These are phyloP conservation scores for Cucurbita argyrosperma DNA, from an alignment of 306 rosid species.

Conservation along the genomic window DNA sequence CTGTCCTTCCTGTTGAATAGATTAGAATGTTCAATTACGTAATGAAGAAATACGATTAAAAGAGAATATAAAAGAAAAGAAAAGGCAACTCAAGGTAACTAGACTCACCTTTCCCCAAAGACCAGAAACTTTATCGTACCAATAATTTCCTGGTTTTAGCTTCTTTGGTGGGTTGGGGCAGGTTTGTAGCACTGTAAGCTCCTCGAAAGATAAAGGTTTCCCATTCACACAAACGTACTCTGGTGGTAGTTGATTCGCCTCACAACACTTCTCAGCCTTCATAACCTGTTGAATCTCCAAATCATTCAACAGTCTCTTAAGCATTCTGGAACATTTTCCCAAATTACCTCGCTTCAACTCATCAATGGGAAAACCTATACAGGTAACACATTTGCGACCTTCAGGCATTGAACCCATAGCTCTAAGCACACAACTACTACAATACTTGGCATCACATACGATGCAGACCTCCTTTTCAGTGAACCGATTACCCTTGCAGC, in stretches of 20 bases:
- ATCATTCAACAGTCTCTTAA: conserved; percentile 68
- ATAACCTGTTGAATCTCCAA: conserved; percentile 75
- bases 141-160: conserved; percentile 86
- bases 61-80: not conserved
- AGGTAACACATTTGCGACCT: conserved; percentile 87
- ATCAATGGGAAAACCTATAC: conserved; percentile 71
- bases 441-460: conserved; percentile 92
- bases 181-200: conserved; percentile 45
- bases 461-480: conserved; percentile 83
- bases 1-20: conserved; percentile 65
- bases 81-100: not conserved
- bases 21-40: conserved; percentile 5
- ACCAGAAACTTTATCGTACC: conserved; percentile 99
- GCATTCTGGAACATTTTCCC: conserved; percentile 84
- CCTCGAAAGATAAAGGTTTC: conserved; percentile 60
- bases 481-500: conserved; percentile 72
- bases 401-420: conserved; percentile 99
- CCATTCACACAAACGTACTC: conserved; percentile 74
- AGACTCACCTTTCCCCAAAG: conserved; percentile 96
- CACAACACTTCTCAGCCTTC: conserved; percentile 78
- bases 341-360: conserved; percentile 60
- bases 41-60: conserved; percentile 4
- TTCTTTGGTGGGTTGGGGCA: conserved; percentile 80
- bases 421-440: conserved; percentile 76
- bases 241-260: conserved; percentile 84